Percentiles rank a stretch among this genome's conserved stretches.
phyloP scores from a whole-genome alignment of 208 protist genomes.

The Trypanosoma cruzi region DNA sequence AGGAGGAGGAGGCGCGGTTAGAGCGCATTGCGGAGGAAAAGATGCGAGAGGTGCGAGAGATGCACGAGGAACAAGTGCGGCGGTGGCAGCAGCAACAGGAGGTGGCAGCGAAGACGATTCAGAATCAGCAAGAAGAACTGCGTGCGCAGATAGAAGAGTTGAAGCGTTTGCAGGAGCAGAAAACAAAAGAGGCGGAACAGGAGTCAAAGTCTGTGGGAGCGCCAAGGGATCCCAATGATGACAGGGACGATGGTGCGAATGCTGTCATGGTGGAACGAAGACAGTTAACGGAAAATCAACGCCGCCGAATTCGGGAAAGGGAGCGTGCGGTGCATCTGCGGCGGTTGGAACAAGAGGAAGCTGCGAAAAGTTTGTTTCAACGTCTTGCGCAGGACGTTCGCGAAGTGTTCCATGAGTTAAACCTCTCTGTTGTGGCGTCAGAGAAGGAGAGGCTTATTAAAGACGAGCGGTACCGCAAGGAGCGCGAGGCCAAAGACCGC shows the following conservation, averaged over 20 bases:
- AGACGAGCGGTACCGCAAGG: constrained; percentile 89
- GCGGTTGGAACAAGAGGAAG: constrained; percentile 81
- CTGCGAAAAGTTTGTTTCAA: constrained; percentile 78
- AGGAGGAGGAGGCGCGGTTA: constrained; percentile 39
- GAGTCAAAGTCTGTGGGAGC: not conserved
- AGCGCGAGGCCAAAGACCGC: constrained; percentile 75
- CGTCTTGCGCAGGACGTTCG: constrained; percentile 88
- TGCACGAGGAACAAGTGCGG: constrained; percentile 44
- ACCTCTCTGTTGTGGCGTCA: constrained; percentile 87
- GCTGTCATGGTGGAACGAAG: constrained; percentile 7
- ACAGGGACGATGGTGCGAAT: constrained; percentile 12
- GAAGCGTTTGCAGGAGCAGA: constrained; percentile 36
- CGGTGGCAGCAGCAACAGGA: constrained; percentile 41
- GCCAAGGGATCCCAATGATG: not conserved
- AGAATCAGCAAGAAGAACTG: constrained; percentile 31
- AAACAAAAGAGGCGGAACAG: constrained; percentile 21
- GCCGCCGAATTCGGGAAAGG: constrained; percentile 67
- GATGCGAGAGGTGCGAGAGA: constrained; percentile 37
- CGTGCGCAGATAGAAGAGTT: constrained; percentile 41
- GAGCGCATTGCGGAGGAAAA: constrained; percentile 35
- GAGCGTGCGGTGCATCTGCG: constrained; percentile 68
- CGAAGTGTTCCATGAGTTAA: constrained; percentile 92
- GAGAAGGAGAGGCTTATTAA: constrained; percentile 92
- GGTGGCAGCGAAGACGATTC: constrained; percentile 19
- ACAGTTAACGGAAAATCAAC: constrained; percentile 40